A percentile compares a stretch with the other conserved stretches of the same genome.
Evolutionary conservation across 768 basidiomycete species (phyloP).

Genomic region (Lactarius deliciosus): DNA sequence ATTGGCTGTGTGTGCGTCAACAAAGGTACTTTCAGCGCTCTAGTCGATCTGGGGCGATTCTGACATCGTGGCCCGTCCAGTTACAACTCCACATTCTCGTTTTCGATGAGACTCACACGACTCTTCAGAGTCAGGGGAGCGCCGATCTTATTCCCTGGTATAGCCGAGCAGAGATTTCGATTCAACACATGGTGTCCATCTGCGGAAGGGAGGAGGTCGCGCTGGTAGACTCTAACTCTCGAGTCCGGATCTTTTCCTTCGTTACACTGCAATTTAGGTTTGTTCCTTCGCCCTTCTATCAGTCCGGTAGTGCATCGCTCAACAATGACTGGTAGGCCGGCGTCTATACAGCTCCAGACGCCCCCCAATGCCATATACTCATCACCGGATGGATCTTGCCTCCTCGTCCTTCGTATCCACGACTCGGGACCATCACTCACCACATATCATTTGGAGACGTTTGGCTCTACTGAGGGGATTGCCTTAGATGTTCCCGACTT

Average conservation of each 20-base stretch:
- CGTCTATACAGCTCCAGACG: slow-evolving; percentile 41
- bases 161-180: slow-evolving; percentile 25
- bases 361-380: slow-evolving; percentile 41
- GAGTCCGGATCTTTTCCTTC: slow-evolving; percentile 52
- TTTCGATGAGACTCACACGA: slow-evolving; percentile 45
- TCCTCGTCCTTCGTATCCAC: slow-evolving; percentile 39
- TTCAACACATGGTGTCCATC: slow-evolving; percentile 45
- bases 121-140: slow-evolving; percentile 45
- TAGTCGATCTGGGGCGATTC: neutral
- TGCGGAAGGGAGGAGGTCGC: slow-evolving; percentile 53
- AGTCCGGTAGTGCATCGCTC: neutral
- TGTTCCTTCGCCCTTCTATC: slow-evolving; percentile 13
- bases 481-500: slow-evolving; percentile 37
- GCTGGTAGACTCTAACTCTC: slow-evolving; percentile 45
- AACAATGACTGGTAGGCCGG: slow-evolving; percentile 39
- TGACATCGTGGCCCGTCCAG: slow-evolving; percentile 17
- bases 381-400: slow-evolving; percentile 56
- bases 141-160: slow-evolving; percentile 48
- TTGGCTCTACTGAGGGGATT: slow-evolving; percentile 51
- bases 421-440: slow-evolving; percentile 30
- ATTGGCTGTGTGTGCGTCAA: slow-evolving; percentile 46
- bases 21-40: slow-evolving; percentile 38
- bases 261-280: slow-evolving; percentile 55
- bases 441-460: slow-evolving; percentile 56
- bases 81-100: slow-evolving; percentile 45